Base-by-base conservation (phyloP, 805 yeast species). In the Candida montana region DNA sequence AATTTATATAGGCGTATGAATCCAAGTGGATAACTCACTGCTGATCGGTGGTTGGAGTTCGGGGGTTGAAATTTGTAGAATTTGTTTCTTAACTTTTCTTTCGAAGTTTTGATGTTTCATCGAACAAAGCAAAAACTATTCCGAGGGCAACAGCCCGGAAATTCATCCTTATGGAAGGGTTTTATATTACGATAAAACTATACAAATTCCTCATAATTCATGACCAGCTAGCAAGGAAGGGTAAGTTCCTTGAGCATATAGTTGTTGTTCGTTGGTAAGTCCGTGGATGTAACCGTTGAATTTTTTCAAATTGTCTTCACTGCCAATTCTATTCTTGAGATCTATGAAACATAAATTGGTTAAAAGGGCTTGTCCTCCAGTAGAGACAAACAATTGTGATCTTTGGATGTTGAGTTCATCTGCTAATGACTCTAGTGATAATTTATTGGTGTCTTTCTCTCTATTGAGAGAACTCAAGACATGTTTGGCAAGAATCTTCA, bases 371-470 rank as follows among this genome's bases (percentile, higher is more conserved):
- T 74, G 79, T 5, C 79, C 89, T 53, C 77, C 86, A 54, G 74
- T 81, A 48, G 66, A 83, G 47, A 63, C 76, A 58, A 62, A 77
- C 49, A 74, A 66, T 47, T 62, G 64, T 27, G 79, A 71, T 38
- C 82, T 76, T 12, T 84, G 83, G 36, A 83, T 72, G 7, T 81
- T 79, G 40, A 83, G 64, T 41, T 82, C 90, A 54, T 83, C 90
- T 0, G 88, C 84, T 44, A 83, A 63, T 40, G 71, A 68, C 52
- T 82, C 86, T 31, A 83, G 65, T 2, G 81, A 70, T 15, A 34
- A 15, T 31, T 41, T 38, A 15, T 26, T 41, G 7, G 42, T 34
- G 12, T 53, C 55, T 18, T 46, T 49, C 2, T 44, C 47, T 31
- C 47, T 41, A 11, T 31, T 43, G 28, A 29, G 32, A 11, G 29